Conservation (phyloP, 352 stramenopile genomes). For the Globisporangium cylindrosporum region DNA sequence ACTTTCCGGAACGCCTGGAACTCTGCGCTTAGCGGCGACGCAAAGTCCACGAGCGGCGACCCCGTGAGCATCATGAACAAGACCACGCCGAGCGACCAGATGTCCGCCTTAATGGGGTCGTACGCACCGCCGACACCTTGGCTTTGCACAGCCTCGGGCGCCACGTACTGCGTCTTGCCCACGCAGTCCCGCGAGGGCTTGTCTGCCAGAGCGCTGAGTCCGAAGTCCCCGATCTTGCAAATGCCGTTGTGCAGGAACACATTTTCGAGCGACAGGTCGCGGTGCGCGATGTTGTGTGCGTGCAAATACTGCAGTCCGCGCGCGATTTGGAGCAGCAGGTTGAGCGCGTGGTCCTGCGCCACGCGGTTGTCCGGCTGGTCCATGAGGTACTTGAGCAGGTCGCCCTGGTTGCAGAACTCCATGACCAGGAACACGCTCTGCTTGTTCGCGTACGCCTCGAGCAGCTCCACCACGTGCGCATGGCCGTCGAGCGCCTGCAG, state of each 20-base stretch:
- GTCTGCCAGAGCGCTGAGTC: constrained; percentile 31
- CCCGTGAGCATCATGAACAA: constrained; percentile 76
- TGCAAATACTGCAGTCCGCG: constrained; percentile 14
- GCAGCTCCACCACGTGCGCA: constrained; percentile 11
- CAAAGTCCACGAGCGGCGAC: constrained; percentile 38
- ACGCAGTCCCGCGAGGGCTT: constrained; percentile 19
- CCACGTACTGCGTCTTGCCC: constrained; percentile 60
- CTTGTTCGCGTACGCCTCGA: constrained; percentile 14
- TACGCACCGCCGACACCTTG: constrained; percentile 25
- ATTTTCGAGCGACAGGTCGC: constrained; percentile 68
- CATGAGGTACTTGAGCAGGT: constrained; percentile 16
- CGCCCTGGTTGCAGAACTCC: constrained; percentile 17
- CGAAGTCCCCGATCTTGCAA: constrained; percentile 59
- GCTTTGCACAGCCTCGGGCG: constrained; percentile 48
- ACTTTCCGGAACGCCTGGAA: constrained; percentile 32
- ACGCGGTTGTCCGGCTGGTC: constrained; percentile 5
- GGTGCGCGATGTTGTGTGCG: constrained; percentile 34
- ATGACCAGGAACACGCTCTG: constrained; percentile 18
- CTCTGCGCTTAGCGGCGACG: constrained; percentile 23
- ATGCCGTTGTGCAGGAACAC: constrained; percentile 39
- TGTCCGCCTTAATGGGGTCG: constrained; percentile 52
- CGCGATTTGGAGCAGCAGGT: constrained; percentile 15
- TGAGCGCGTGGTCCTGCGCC: not conserved
- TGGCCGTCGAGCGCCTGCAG: constrained; percentile 16
- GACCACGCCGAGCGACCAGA: constrained; percentile 71